phyloP scores from a whole-genome alignment of 2,329 filamentous ascomycete genomes.

The Calonectria pseudoturangicola region DNA sequence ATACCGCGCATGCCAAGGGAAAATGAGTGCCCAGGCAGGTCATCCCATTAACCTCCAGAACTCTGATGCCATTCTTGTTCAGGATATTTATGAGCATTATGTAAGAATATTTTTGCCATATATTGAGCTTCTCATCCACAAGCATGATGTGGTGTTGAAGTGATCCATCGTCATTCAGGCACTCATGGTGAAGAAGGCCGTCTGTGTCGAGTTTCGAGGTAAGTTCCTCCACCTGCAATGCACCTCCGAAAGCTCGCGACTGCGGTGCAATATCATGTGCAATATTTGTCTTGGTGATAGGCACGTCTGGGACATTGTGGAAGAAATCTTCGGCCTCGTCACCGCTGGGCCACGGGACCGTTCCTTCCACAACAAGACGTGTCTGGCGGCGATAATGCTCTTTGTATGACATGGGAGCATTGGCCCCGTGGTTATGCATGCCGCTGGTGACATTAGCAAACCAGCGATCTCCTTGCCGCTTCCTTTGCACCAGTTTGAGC shows the following conservation, averaged over 20 bases:
- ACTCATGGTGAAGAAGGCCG: background rate
- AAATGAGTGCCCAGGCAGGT: background rate
- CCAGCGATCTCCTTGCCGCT: constrained; percentile 18
- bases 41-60: constrained; percentile 18
- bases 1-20: background rate
- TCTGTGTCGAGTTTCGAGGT: background rate
- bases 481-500: constrained; percentile 4
- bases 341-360: background rate
- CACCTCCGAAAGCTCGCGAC: background rate
- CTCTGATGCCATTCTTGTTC: constrained; percentile 1
- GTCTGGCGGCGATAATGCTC: background rate
- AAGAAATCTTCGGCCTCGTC: background rate
- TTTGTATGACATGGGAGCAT: constrained; percentile 1
- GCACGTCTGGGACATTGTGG: background rate
- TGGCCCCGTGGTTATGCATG: background rate
- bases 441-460: background rate
- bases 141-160: background rate
- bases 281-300: background rate
- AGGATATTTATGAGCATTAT: constrained; percentile 13
- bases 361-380: background rate
- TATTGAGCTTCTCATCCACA: background rate
- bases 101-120: background rate
- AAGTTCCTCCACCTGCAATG: background rate
- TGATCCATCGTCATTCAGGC: background rate
- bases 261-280: background rate